phyloP scores from a whole-genome alignment of 768 basidiomycete genomes.

The Coprinopsis strossmayeri region DNA sequence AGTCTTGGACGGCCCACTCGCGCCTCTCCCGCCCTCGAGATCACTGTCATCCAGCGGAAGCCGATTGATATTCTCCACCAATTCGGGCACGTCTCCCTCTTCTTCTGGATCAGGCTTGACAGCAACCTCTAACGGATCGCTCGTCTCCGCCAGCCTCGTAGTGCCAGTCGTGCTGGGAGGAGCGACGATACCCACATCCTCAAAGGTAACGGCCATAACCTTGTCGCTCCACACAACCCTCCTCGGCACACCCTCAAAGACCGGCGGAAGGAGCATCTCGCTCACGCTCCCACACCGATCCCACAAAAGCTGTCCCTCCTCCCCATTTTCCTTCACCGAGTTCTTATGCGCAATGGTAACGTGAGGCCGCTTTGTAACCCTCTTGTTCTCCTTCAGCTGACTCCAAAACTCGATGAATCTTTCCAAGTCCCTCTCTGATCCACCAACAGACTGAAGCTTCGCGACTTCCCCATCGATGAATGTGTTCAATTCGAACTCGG shows the following conservation, averaged over 20 bases:
- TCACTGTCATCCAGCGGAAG: too few relatives aligned
- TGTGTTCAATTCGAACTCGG: constrained; percentile 58
- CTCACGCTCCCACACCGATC: constrained; percentile 43
- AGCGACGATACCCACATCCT: constrained; percentile 38
- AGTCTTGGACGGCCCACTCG: too few relatives aligned
- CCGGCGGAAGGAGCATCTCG: constrained; percentile 30
- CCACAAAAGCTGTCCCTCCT: constrained; percentile 30
- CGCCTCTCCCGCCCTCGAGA: too few relatives aligned
- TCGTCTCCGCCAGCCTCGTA: too few relatives aligned
- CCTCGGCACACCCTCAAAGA: constrained; percentile 57
- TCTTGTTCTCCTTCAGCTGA: constrained; percentile 31
- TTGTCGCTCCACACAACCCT: constrained; percentile 68
- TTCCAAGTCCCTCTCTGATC: neutral
- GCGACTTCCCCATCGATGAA: constrained; percentile 40
- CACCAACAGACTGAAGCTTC: constrained; percentile 19
- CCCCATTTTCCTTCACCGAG: constrained; percentile 15
- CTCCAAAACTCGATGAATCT: constrained; percentile 40
- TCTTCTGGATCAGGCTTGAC: too few relatives aligned
- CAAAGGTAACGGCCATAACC: constrained; percentile 77
- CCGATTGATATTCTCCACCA: too few relatives aligned
- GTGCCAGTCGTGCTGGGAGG: too few relatives aligned
- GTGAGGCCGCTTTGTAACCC: constrained; percentile 65
- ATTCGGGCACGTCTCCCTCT: too few relatives aligned
- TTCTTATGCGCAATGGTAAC: constrained; percentile 81
- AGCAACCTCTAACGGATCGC: too few relatives aligned